Evolutionary conservation across 345 rosid genomes (phyloP).

Genomic region (Eucalyptus decipiens): DNA sequence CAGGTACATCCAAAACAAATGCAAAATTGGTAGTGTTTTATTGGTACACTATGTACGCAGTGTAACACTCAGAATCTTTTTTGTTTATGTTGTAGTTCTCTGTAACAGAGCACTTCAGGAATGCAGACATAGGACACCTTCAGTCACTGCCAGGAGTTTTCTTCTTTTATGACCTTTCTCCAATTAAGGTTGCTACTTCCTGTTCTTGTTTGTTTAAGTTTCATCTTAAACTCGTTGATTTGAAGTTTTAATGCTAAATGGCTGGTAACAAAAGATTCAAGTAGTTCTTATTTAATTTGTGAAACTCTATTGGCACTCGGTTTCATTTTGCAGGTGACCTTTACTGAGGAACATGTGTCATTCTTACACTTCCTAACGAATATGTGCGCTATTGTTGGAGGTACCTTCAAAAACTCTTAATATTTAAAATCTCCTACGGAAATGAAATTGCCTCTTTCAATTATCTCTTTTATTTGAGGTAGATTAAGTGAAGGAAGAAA

Average conservation of each 20-base stretch:
- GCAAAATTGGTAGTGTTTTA: background rate
- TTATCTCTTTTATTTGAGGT: background rate
- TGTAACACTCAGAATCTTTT: background rate
- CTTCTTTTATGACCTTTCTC: conserved; percentile 98
- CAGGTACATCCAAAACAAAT: conserved; percentile 34
- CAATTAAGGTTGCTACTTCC: conserved; percentile 59
- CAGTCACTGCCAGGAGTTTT: conserved; percentile 84
- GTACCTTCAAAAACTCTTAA: conserved; percentile 10
- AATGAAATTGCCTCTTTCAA: background rate
- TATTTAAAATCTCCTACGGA: background rate
- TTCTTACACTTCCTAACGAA: conserved; percentile 92
- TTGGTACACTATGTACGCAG: background rate
- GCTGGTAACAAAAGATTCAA: background rate
- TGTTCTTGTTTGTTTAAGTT: background rate
- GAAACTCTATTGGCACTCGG: background rate
- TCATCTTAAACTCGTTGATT: background rate
- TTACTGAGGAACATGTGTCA: conserved; percentile 65
- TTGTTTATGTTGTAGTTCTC: conserved; percentile 48
- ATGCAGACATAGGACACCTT: conserved; percentile 44
- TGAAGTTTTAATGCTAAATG: background rate
- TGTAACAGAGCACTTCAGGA: conserved; percentile 82
- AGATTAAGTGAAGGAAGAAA: background rate
- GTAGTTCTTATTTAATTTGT: background rate
- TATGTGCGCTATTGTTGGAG: conserved; percentile 96
- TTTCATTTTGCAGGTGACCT: conserved; percentile 60